These are phyloP conservation scores for Coemansia sp. DNA, from an alignment of 192 early-diverging fungal species.

Conservation along the genomic window DNA sequence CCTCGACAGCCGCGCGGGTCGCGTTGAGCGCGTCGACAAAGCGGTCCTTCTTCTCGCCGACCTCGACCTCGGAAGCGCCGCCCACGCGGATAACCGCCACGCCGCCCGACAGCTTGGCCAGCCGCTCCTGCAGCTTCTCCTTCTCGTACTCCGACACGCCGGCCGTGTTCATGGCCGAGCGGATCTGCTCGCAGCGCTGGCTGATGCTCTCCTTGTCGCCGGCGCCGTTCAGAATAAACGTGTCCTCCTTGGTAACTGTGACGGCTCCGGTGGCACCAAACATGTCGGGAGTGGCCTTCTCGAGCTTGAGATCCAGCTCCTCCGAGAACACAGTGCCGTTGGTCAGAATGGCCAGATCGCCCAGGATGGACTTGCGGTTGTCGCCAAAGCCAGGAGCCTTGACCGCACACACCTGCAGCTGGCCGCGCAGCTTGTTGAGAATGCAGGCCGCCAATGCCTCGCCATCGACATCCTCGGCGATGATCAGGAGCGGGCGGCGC, in stretches of 20 bases:
- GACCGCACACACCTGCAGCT: slow-evolving; percentile 93
- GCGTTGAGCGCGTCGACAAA: slow-evolving; percentile 98
- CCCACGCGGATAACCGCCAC: slow-evolving; percentile 99
- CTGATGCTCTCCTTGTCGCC: slow-evolving; percentile 85
- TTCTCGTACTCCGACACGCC: slow-evolving; percentile 95
- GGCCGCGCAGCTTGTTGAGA: slow-evolving; percentile 98
- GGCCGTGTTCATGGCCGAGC: slow-evolving; percentile 75
- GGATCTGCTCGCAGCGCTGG: slow-evolving; percentile 97
- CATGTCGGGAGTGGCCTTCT: slow-evolving; percentile 87
- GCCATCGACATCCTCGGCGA: slow-evolving; percentile 99
- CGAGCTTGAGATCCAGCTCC: slow-evolving; percentile 95
- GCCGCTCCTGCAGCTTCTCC: slow-evolving; percentile 99
- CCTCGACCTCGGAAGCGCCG: slow-evolving; percentile 97
- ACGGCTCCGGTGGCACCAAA: slow-evolving; percentile 86
- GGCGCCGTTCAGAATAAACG: slow-evolving; percentile 94
- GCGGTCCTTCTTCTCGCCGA: slow-evolving; percentile 99
- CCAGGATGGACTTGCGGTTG: slow-evolving; percentile 98
- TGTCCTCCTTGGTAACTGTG: slow-evolving; percentile 98
- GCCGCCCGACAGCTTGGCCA: slow-evolving; percentile 97
- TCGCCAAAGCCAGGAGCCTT: slow-evolving; percentile 99
- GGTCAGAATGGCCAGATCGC: slow-evolving; percentile 96
- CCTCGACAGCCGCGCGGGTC: slow-evolving; percentile 98
- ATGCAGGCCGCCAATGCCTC: slow-evolving; percentile 99
- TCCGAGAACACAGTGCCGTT: slow-evolving; percentile 96
- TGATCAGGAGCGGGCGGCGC: slow-evolving; percentile 94